These are phyloP conservation scores for Leishmania lainsoni DNA, from an alignment of 208 protist genomes.

Conservation along the genomic window DNA sequence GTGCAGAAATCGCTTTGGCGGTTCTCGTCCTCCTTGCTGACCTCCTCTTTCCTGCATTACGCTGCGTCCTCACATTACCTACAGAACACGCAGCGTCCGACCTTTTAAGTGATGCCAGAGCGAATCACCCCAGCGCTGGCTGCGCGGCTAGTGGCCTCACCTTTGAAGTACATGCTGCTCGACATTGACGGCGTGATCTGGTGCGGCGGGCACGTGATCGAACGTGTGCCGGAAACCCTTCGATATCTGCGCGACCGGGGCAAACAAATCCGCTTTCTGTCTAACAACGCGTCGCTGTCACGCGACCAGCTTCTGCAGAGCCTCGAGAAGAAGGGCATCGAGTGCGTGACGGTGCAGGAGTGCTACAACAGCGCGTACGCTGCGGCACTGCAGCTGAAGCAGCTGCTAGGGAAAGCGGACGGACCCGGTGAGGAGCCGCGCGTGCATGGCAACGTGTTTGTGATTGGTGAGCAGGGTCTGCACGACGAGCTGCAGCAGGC, in stretches of 20 bases:
- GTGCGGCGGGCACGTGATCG: constrained; percentile 49
- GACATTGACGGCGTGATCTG: constrained; percentile 80
- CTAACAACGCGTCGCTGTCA: constrained; percentile 73
- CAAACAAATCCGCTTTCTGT: constrained; percentile 71
- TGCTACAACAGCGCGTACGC: constrained; percentile 79
- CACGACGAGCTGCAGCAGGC: constrained; percentile 63
- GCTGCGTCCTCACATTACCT: not conserved
- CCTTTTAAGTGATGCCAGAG: constrained; percentile 16
- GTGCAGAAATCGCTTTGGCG: not conserved
- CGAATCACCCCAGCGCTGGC: constrained; percentile 30
- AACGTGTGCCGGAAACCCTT: constrained; percentile 54
- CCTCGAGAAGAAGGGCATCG: constrained; percentile 52
- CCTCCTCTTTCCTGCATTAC: not conserved
- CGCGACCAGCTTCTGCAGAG: constrained; percentile 35
- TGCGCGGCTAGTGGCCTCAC: constrained; percentile 34
- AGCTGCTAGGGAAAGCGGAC: constrained; percentile 29
- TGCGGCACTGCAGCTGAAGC: constrained; percentile 46
- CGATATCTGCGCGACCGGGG: constrained; percentile 47
- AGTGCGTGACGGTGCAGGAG: constrained; percentile 41
- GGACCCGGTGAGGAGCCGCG: constrained; percentile 18
- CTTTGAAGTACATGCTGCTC: constrained; percentile 63
- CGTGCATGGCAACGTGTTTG: constrained; percentile 73
- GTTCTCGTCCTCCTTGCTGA: not conserved
- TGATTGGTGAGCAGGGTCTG: constrained; percentile 72
- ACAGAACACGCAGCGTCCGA: not conserved